Evolutionary conservation across 1,284 basidiomycete species (phyloP).

Genomic region (Clitocybe nebularis): DNA sequence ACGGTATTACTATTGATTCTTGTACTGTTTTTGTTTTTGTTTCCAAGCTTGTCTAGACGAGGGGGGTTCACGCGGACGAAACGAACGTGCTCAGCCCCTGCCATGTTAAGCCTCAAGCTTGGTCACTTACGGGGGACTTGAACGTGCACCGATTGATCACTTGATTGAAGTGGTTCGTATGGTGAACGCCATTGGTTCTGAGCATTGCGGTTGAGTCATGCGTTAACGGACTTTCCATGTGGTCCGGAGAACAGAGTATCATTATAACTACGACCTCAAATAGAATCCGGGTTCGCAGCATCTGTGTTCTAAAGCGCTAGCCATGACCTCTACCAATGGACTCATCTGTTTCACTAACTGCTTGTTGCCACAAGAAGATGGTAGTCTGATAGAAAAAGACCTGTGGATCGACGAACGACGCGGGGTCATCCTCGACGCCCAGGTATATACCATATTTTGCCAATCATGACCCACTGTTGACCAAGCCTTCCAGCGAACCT

Average conservation of each 20-base stretch:
- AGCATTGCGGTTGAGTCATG: constrained; percentile 2
- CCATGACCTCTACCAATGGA: constrained; percentile 48
- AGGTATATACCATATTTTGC: constrained; percentile 43
- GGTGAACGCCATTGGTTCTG: constrained; percentile 3
- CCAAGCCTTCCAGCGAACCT: constrained; percentile 47
- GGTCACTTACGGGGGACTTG: background rate
- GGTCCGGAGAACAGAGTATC: constrained; percentile 11
- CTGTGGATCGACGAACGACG: constrained; percentile 73
- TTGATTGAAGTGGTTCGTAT: constrained; percentile 5
- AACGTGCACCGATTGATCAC: constrained; percentile 12
- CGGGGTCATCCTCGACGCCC: constrained; percentile 69
- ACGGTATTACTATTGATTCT: too few relatives aligned
- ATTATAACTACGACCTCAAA: constrained; percentile 8
- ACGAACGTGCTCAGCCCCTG: background rate
- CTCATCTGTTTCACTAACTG: constrained; percentile 86
- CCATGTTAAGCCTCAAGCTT: too few relatives aligned
- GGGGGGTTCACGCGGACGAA: background rate
- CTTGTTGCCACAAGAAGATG: constrained; percentile 71
- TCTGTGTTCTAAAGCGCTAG: constrained; percentile 1
- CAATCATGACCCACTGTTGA: constrained; percentile 4
- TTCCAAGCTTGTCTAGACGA: too few relatives aligned
- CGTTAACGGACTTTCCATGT: constrained; percentile 12
- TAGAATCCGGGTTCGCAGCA: background rate
- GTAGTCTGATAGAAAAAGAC: constrained; percentile 62
- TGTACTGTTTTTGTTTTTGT: too few relatives aligned